These are phyloP conservation scores for Plasmodium inui DNA, from an alignment of 169 alveolate species.

Conservation along the genomic window DNA sequence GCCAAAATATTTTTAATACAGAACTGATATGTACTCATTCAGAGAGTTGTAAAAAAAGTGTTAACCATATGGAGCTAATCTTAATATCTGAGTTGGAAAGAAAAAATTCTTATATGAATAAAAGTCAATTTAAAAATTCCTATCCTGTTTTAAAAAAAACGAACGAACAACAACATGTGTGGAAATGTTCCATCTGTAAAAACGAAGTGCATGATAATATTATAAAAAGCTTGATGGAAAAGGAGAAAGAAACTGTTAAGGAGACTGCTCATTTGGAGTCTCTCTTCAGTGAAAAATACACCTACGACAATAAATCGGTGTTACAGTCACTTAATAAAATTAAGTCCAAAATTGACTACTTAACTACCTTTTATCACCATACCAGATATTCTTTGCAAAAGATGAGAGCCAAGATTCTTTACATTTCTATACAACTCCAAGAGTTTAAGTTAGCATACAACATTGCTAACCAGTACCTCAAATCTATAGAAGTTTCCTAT, in stretches of 20 bases:
- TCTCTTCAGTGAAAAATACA: conserved; percentile 49
- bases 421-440: conserved; percentile 63
- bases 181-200: conserved; percentile 69
- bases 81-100: conserved; percentile 59
- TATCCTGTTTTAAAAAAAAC: conserved; percentile 57
- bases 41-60: conserved; percentile 61
- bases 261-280: conserved; percentile 34
- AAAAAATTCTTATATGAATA: conserved; percentile 35
- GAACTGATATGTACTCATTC: conserved; percentile 52
- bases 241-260: conserved; percentile 61
- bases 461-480: conserved; percentile 57
- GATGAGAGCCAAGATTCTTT: conserved; percentile 69
- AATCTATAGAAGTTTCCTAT: conserved; percentile 64
- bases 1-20: conserved; percentile 56
- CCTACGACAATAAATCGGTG: conserved; percentile 53
- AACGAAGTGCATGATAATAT: conserved; percentile 41
- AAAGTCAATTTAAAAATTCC: conserved; percentile 25
- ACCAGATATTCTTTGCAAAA: conserved; percentile 66
- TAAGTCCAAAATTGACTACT: conserved; percentile 57
- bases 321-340: conserved; percentile 67
- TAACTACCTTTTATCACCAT: conserved; percentile 52
- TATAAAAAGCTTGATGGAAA: conserved; percentile 37
- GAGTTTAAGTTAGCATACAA: conserved; percentile 69
- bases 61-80: conserved; percentile 43
- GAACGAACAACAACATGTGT: conserved; percentile 14